Conservation (phyloP, 805 yeast genomes). For the Cyberlindnera veronae region DNA sequence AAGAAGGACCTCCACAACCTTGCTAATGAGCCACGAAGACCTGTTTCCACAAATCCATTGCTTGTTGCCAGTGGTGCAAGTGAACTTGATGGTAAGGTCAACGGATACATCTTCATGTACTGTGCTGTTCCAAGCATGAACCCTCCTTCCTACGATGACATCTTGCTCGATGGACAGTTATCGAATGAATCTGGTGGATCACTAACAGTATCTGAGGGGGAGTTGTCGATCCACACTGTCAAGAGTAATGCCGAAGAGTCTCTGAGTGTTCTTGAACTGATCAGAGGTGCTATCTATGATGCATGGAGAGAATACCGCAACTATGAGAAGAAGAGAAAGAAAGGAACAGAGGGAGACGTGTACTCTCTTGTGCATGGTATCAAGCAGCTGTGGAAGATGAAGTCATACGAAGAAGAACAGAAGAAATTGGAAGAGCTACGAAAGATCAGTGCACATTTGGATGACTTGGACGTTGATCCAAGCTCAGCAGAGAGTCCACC, state of each 20-base stretch:
- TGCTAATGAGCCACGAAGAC: conserved; percentile 58
- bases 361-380: conserved; percentile 57
- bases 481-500: conserved; percentile 47
- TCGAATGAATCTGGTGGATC: too few species aligned
- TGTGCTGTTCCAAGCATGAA: conserved; percentile 59
- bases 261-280: conserved; percentile 33
- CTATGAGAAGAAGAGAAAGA: conserved; percentile 54
- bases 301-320: conserved; percentile 70
- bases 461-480: conserved; percentile 32
- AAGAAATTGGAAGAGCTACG: conserved; percentile 30
- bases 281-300: conserved; percentile 57
- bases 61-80: conserved; percentile 77
- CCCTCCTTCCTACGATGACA: conserved; percentile 55
- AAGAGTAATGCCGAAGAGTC: conserved; percentile 21
- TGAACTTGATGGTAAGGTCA: conserved; percentile 70
- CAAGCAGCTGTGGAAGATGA: conserved; percentile 53
- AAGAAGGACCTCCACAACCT: conserved; percentile 56
- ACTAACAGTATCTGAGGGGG: too few species aligned
- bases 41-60: conserved; percentile 62
- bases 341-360: conserved; percentile 65
- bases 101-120: conserved; percentile 69
- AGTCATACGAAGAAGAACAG: conserved; percentile 28
- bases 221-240: conserved; percentile 11
- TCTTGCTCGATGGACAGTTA: conserved; percentile 15
- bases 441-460: conserved; percentile 30